Conservation (phyloP, 192 early-diverging fungal species). For the Backusella parvicylindrica region DNA sequence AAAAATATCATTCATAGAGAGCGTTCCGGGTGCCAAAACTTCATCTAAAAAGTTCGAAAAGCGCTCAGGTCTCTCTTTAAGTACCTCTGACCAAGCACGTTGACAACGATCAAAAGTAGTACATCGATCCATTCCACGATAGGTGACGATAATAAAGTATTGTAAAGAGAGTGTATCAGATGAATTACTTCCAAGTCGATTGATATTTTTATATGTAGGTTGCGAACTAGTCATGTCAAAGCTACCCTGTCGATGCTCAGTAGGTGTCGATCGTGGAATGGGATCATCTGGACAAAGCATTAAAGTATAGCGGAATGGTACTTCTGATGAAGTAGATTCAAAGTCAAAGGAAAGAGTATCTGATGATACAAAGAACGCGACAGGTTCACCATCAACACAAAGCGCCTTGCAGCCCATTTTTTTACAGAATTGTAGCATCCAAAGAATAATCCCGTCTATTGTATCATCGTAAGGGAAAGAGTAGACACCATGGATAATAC, state of each 20-base stretch:
- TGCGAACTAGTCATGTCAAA: neutral
- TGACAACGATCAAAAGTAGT: neutral
- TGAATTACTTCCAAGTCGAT: neutral
- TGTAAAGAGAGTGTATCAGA: conserved; percentile 1
- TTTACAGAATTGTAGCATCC: conserved; percentile 11
- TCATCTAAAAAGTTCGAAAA: conserved; percentile 18
- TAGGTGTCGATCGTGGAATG: neutral
- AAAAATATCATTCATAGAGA: conserved; percentile 22
- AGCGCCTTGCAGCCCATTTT: conserved; percentile 35
- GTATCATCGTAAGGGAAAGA: conserved; percentile 4
- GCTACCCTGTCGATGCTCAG: neutral
- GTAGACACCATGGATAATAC: conserved; percentile 49
- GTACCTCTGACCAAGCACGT: conserved; percentile 16
- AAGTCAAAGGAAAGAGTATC: conserved; percentile 23
- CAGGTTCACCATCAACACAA: conserved; percentile 32
- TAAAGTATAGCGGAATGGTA: conserved; percentile 18
- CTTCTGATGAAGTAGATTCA: neutral
- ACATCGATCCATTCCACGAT: conserved; percentile 14
- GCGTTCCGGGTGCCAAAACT: conserved; percentile 7
- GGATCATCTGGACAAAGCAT: conserved; percentile 7
- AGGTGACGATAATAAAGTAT: conserved; percentile 26
- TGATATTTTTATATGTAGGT: neutral
- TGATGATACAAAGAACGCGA: conserved; percentile 40
- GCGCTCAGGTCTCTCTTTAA: conserved; percentile 10
- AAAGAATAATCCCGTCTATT: conserved; percentile 5